Percentiles rank a stretch among this genome's conserved stretches.
phyloP scores from a whole-genome alignment of 371 early-diverging fungal species.

The Gilbertella persicaria region DNA sequence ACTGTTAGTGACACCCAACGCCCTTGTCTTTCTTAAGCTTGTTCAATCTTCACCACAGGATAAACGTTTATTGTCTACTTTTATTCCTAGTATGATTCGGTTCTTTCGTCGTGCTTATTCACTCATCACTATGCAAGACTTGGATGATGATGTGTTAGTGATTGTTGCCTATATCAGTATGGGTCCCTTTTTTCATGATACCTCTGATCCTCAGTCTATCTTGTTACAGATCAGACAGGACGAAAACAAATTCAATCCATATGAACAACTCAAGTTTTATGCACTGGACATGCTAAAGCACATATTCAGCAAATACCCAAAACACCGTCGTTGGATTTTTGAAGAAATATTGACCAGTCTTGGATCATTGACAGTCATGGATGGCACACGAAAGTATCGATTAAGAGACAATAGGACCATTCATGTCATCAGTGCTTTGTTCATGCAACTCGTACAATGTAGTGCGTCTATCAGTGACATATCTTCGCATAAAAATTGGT shows the following conservation, averaged over 20 bases:
- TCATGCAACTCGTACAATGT: slow-evolving; percentile 80
- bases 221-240: slow-evolving; percentile 2
- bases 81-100: slow-evolving; percentile 28
- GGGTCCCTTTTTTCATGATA: slow-evolving; percentile 45
- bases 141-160: slow-evolving; percentile 39
- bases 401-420: slow-evolving; percentile 69
- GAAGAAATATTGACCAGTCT: slow-evolving; percentile 82
- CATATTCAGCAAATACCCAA: slow-evolving; percentile 64
- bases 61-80: slow-evolving; percentile 15
- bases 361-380: slow-evolving; percentile 60
- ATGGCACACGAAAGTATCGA: slow-evolving; percentile 56
- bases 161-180: slow-evolving; percentile 41
- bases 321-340: slow-evolving; percentile 78
- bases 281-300: slow-evolving; percentile 50
- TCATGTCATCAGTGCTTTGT: slow-evolving; percentile 77
- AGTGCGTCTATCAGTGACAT: slow-evolving; percentile 45
- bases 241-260: slow-evolving; percentile 33
- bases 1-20: slow-evolving; percentile 22
- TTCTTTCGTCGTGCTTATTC: slow-evolving; percentile 26
- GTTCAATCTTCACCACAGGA: slow-evolving; percentile 22
- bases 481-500: slow-evolving; percentile 28
- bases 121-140: slow-evolving; percentile 28
- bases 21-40: slow-evolving; percentile 17
- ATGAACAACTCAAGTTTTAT: slow-evolving; percentile 50
- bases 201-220: slow-evolving; percentile 18